Evolutionary conservation across 2,329 filamentous ascomycete species (phyloP).

Genomic region (Sclerotinia trifoliorum): DNA sequence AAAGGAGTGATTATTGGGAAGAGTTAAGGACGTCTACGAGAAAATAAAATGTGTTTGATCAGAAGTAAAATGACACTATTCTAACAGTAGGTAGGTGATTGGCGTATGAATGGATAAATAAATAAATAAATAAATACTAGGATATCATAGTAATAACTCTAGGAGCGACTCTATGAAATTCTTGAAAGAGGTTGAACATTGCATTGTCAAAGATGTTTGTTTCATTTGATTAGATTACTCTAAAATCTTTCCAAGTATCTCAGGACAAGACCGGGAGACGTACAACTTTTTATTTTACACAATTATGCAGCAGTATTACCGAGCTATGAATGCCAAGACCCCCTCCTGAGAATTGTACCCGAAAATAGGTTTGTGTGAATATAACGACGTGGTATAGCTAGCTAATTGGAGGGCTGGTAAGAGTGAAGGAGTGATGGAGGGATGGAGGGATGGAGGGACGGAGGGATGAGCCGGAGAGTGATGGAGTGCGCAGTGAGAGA

Average conservation of each 20-base stretch:
- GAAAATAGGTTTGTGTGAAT: background rate
- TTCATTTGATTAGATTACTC: slow-evolving; percentile 1
- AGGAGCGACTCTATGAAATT: background rate
- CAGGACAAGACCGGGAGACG: too few species aligned
- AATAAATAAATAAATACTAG: background rate
- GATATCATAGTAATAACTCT: background rate
- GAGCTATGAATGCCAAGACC: background rate
- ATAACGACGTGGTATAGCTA: background rate
- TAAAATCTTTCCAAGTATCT: background rate
- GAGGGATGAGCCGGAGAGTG: too few species aligned
- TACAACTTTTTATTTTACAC: too few species aligned
- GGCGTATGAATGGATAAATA: background rate
- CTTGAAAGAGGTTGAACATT: background rate
- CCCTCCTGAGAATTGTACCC: background rate
- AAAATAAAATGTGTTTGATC: background rate
- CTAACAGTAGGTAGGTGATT: background rate
- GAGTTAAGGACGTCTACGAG: background rate
- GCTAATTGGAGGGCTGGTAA: background rate
- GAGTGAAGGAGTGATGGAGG: background rate
- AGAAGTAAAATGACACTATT: background rate
- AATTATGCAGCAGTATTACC: background rate
- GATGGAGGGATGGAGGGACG: background rate
- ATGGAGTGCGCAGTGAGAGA: background rate
- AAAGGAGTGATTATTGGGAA: background rate
- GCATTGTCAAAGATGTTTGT: slow-evolving; percentile 10